Conservation (phyloP, 805 yeast genomes). For the Zygoascus biomembranicola region DNA sequence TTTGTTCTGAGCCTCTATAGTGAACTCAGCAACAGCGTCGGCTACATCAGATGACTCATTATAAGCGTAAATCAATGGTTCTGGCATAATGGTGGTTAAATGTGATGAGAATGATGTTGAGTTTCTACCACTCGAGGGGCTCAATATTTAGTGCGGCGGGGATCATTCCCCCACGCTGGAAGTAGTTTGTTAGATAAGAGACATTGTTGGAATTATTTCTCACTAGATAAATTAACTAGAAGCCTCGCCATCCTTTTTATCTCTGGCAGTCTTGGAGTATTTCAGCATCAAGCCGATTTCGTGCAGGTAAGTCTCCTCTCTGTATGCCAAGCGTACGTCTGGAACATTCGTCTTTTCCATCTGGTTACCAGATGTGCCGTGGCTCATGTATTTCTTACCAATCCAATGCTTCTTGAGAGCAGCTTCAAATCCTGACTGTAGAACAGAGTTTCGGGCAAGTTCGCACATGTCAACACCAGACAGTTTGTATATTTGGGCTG, state of each 20-base stretch:
- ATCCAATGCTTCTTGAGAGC: slow-evolving; percentile 86
- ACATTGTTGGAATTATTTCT: too few relatives aligned
- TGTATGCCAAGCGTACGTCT: slow-evolving; percentile 70
- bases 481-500: slow-evolving; percentile 93
- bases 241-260: too few relatives aligned
- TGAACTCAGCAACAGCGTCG: slow-evolving; percentile 52
- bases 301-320: slow-evolving; percentile 75
- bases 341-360: slow-evolving; percentile 95
- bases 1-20: slow-evolving; percentile 53
- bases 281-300: slow-evolving; percentile 40
- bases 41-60: slow-evolving; percentile 55
- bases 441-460: slow-evolving; percentile 84
- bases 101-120: not conserved
- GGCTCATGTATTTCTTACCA: slow-evolving; percentile 46
- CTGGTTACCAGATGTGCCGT: slow-evolving; percentile 75
- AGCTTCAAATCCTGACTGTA: slow-evolving; percentile 91
- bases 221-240: too few relatives aligned
- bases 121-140: too few relatives aligned
- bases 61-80: slow-evolving; percentile 39
- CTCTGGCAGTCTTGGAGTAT: slow-evolving; percentile 18
- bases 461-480: slow-evolving; percentile 97
- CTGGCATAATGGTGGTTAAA: slow-evolving; percentile 9
- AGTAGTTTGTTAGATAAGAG: too few relatives aligned
- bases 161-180: too few relatives aligned
- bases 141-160: too few relatives aligned